Percentiles rank a stretch among this genome's conserved stretches.
These are phyloP conservation scores for Gaeumannomyces sp. DNA, from an alignment of 2,329 filamentous ascomycete genomes.

Conservation along the genomic window DNA sequence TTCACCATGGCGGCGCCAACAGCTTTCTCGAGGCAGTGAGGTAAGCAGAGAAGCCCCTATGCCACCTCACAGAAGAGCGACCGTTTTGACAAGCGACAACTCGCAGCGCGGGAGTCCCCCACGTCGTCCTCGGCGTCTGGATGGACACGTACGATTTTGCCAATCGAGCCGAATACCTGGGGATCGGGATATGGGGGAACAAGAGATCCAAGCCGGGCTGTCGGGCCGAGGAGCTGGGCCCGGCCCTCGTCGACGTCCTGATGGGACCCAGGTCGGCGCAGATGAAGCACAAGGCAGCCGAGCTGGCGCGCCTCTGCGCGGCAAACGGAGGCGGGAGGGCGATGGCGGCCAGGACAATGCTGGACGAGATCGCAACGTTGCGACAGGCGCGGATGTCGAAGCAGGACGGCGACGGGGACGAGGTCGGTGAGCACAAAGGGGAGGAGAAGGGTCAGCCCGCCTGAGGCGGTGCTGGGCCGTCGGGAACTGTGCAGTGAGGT, in stretches of 20 bases:
- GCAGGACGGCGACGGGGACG: not conserved
- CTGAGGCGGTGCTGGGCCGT: too few relatives aligned
- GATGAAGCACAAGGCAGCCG: slow-evolving; percentile 6
- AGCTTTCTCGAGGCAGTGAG: slow-evolving; percentile 32
- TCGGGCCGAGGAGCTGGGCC: slow-evolving; percentile 14
- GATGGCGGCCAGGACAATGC: slow-evolving; percentile 11
- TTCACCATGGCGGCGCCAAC: slow-evolving; percentile 42
- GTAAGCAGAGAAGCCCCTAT: slow-evolving; percentile 18
- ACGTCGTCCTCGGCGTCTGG: slow-evolving; percentile 39
- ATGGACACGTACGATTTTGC: slow-evolving; percentile 41
- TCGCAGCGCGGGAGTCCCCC: slow-evolving; percentile 36
- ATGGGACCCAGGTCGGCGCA: slow-evolving; percentile 5
- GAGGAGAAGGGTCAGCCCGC: too few relatives aligned
- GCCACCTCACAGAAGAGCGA: too few relatives aligned
- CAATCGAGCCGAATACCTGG: slow-evolving; percentile 34
- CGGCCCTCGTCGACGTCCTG: slow-evolving; percentile 14
- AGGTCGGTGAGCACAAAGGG: not conserved
- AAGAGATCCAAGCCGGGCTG: slow-evolving; percentile 16
- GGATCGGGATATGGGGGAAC: slow-evolving; percentile 30
- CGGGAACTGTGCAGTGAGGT: too few relatives aligned
- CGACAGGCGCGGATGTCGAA: not conserved
- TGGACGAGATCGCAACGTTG: slow-evolving; percentile 6
- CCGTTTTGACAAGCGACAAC: not conserved
- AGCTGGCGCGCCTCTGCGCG: slow-evolving; percentile 8
- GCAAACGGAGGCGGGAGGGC: slow-evolving; percentile 9